phyloP scores from a whole-genome alignment of 2,329 filamentous ascomycete species.

The Elsinoe fawcettii region DNA sequence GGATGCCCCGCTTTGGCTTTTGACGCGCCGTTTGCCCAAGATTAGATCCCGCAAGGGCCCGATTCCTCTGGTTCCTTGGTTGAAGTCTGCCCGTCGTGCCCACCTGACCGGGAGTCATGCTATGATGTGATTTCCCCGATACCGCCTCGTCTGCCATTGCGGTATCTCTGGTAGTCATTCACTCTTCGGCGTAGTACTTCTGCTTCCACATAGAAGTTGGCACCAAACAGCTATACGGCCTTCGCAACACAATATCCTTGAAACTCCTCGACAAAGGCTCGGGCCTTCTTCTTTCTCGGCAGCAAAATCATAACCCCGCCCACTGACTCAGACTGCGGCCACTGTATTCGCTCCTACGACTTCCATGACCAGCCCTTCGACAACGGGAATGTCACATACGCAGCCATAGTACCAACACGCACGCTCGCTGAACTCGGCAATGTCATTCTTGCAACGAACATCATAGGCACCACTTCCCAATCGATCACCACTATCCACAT shows the following conservation, averaged over 20 bases:
- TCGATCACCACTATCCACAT: neutral
- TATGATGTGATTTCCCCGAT: slow-evolving; percentile 13
- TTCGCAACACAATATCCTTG: neutral
- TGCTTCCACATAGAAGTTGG: neutral
- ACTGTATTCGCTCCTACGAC: neutral
- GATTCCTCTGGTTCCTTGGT: neutral
- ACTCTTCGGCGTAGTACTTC: neutral
- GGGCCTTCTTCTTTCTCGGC: neutral
- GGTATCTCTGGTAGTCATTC: neutral
- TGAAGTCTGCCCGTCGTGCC: neutral
- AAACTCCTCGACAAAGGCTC: neutral
- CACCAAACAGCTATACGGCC: neutral
- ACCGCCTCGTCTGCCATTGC: slow-evolving; percentile 8
- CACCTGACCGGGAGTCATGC: slow-evolving; percentile 3
- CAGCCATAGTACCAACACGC: neutral
- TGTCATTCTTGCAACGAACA: neutral
- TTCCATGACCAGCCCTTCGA: neutral
- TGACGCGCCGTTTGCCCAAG: slow-evolving; percentile 7
- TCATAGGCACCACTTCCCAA: neutral
- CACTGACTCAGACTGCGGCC: slow-evolving; percentile 4
- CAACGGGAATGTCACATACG: neutral
- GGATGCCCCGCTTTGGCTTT: neutral
- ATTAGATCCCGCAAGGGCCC: slow-evolving; percentile 7
- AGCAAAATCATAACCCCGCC: neutral
- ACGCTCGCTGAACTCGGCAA: neutral